phyloP scores from a whole-genome alignment of 345 rosid genomes.

The Excoecaria cochinchinensis region DNA sequence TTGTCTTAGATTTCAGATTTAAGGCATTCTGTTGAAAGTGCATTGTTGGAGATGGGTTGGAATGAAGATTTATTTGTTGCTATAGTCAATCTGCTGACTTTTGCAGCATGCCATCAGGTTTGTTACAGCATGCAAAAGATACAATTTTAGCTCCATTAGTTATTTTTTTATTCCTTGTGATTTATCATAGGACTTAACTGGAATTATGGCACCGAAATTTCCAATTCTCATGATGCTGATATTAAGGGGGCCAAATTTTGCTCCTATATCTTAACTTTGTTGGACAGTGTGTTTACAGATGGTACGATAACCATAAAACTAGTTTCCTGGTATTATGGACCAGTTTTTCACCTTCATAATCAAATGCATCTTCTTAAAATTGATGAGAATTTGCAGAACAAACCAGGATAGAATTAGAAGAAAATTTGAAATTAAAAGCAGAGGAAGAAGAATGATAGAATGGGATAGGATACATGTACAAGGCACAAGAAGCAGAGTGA shows the following conservation, averaged over 20 bases:
- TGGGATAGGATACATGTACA: background rate
- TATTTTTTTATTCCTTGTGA: background rate
- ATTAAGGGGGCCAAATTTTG: background rate
- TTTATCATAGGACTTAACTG: background rate
- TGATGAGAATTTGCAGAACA: background rate
- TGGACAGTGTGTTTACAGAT: background rate
- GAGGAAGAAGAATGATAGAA: background rate
- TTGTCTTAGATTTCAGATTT: slow-evolving; percentile 57
- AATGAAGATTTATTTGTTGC: slow-evolving; percentile 68
- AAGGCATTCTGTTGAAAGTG: slow-evolving; percentile 41
- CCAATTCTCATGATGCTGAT: background rate
- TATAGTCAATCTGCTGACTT: slow-evolving; percentile 53
- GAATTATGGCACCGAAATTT: background rate
- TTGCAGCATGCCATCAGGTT: slow-evolving; percentile 80
- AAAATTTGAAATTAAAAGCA: background rate
- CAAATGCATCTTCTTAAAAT: background rate
- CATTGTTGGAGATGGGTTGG: slow-evolving; percentile 37
- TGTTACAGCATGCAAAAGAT: slow-evolving; percentile 4
- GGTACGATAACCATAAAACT: background rate
- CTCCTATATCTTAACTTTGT: background rate
- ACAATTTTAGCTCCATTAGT: background rate
- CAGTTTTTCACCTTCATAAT: background rate
- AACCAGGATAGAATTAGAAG: background rate
- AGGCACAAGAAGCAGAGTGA: no score
- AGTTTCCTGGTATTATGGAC: background rate